Percentiles rank a stretch among this genome's conserved stretches.
phyloP scores from a whole-genome alignment of 192 early-diverging fungal species.

The Rhizoclosmatium globosum region DNA sequence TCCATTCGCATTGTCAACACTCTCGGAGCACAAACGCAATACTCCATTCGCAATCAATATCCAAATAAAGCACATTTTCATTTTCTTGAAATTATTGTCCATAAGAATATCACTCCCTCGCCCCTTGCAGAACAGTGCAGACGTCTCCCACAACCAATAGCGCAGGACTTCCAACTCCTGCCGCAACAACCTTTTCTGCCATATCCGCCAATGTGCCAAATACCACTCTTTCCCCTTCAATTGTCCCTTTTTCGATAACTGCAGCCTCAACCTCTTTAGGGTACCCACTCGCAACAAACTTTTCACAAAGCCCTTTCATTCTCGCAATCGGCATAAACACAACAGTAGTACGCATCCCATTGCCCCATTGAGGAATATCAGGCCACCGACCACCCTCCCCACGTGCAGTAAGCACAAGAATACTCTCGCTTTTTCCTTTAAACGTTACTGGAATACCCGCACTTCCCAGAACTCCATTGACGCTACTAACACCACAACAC shows the following conservation, averaged over 20 bases:
- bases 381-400: constrained; percentile 76
- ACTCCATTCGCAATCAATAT: too few relatives aligned
- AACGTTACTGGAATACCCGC: constrained; percentile 87
- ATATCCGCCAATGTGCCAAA: constrained; percentile 71
- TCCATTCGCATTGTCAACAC: too few relatives aligned
- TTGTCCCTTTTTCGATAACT: constrained; percentile 77
- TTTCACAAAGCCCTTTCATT: constrained; percentile 68
- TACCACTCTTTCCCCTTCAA: constrained; percentile 76
- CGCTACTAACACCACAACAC: constrained; percentile 81
- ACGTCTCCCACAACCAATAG: constrained; percentile 82
- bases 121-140: constrained; percentile 12
- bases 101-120: not conserved
- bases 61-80: too few relatives aligned
- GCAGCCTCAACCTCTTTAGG: constrained; percentile 74
- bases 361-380: constrained; percentile 65
- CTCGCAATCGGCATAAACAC: constrained; percentile 87
- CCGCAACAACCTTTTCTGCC: constrained; percentile 65
- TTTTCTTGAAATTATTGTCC: too few relatives aligned
- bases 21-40: too few relatives aligned
- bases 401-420: constrained; percentile 84
- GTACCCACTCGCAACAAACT: constrained; percentile 55
- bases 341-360: constrained; percentile 76
- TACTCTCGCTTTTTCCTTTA: constrained; percentile 85
- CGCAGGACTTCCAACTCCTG: constrained; percentile 71
- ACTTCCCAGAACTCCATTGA: constrained; percentile 76